phyloP scores from a whole-genome alignment of 1,139 yeast genomes.

The Saccharomycopsis hybrid region DNA sequence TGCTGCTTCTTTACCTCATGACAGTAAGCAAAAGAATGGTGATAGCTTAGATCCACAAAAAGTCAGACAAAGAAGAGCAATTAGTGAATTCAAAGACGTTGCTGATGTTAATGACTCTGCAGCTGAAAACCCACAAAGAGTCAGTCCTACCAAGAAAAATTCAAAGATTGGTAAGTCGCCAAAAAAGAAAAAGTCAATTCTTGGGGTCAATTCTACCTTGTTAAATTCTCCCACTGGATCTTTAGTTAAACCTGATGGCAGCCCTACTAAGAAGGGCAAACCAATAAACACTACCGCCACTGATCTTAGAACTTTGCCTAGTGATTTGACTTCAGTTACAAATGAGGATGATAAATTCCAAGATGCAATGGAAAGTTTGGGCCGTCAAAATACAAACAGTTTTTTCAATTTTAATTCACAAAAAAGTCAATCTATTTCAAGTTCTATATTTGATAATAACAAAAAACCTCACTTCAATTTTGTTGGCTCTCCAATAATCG shows the following conservation, averaged over 20 bases:
- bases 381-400: slow-evolving; percentile 11
- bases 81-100: slow-evolving; percentile 1
- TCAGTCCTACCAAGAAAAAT: slow-evolving; percentile 1
- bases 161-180: background rate
- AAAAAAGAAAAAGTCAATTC: slow-evolving; percentile 10
- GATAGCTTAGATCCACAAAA: background rate
- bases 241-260: slow-evolving; percentile 3
- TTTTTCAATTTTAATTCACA: slow-evolving; percentile 6
- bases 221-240: slow-evolving; percentile 4
- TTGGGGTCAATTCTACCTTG: slow-evolving; percentile 9
- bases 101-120: no score
- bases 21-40: background rate
- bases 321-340: background rate
- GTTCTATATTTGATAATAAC: background rate
- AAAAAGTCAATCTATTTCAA: background rate
- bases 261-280: background rate
- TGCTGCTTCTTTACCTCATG: background rate
- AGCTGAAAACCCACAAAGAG: background rate
- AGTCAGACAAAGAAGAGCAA: slow-evolving; percentile 4
- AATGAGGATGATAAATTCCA: slow-evolving; percentile 9
- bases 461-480: slow-evolving; percentile 5
- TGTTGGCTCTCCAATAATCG: background rate
- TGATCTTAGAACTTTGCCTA: slow-evolving; percentile 1
- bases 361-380: slow-evolving; percentile 17
- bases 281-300: no score